Evolutionary conservation across 2,329 filamentous ascomycete genomes (phyloP).

Genomic region (Aspergillus japonicus): DNA sequence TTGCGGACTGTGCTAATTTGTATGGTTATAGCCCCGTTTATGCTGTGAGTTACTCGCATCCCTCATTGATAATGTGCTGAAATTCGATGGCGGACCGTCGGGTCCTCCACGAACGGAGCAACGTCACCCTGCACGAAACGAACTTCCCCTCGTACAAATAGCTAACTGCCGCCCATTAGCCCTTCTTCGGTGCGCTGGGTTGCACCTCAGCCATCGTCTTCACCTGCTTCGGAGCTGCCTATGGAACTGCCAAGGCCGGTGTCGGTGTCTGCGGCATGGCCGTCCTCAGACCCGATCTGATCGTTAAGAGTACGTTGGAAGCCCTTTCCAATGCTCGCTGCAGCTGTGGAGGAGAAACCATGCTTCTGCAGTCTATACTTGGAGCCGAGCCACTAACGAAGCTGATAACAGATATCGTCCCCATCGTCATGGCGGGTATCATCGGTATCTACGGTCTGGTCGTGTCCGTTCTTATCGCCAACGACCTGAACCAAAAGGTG

Average conservation of each 20-base stretch:
- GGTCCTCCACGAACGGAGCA: conserved; percentile 1
- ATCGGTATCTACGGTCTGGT: conserved; percentile 98
- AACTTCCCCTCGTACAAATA: not conserved
- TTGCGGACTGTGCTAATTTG: conserved; percentile 22
- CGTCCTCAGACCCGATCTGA: conserved; percentile 94
- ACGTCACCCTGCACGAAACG: conserved; percentile 1
- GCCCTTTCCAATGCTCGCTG: not conserved
- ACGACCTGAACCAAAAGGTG: conserved; percentile 69
- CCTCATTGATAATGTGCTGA: not conserved
- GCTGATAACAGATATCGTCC: conserved; percentile 78
- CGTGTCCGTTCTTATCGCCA: conserved; percentile 83
- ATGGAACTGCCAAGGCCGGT: conserved; percentile 98
- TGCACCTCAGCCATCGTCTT: conserved; percentile 94
- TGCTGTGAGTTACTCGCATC: conserved; percentile 72
- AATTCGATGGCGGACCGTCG: not conserved
- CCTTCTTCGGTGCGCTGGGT: conserved; percentile 97
- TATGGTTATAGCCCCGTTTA: conserved; percentile 77
- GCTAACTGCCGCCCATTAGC: conserved; percentile 45
- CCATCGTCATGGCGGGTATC: conserved; percentile 99
- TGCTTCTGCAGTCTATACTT: conserved; percentile 14
- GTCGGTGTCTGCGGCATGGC: conserved; percentile 98
- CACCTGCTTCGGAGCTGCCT: conserved; percentile 93
- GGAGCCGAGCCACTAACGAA: not conserved
- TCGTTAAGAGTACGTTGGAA: conserved; percentile 87
- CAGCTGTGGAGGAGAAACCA: not conserved